These are phyloP conservation scores for Agroathelia rolfsii DNA, from an alignment of 1,284 basidiomycete species.

Conservation along the genomic window DNA sequence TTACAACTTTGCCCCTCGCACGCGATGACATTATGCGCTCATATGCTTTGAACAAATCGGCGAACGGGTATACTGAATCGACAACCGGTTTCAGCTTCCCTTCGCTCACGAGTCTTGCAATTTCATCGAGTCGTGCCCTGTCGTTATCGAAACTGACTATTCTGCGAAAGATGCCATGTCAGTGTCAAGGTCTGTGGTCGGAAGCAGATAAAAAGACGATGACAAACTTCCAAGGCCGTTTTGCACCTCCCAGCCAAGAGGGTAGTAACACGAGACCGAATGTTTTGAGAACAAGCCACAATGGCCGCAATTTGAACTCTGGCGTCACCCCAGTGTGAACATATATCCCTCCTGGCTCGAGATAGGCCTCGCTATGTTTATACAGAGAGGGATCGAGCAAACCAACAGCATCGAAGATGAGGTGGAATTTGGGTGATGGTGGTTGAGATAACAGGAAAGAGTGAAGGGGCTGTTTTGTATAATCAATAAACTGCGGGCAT, in stretches of 20 bases:
- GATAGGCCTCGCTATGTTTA: slow-evolving; percentile 29
- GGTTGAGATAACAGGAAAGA: slow-evolving; percentile 28
- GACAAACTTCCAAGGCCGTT: no score
- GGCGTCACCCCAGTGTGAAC: slow-evolving; percentile 33
- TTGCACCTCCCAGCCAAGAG: no score
- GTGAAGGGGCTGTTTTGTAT: slow-evolving; percentile 37
- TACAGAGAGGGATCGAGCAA: slow-evolving; percentile 27
- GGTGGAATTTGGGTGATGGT: slow-evolving; percentile 29
- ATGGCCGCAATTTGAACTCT: no score
- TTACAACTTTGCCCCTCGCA: slow-evolving; percentile 55
- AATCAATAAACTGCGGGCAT: slow-evolving; percentile 43
- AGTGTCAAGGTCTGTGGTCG: no score
- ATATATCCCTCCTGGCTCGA: slow-evolving; percentile 37
- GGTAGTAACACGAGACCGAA: no score
- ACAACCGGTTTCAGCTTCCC: slow-evolving; percentile 48
- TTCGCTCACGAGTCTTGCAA: no score
- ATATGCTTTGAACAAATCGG: slow-evolving; percentile 50
- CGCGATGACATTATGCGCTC: slow-evolving; percentile 43
- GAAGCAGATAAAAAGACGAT: no score
- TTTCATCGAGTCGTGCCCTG: no score
- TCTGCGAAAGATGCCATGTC: no score
- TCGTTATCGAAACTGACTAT: no score
- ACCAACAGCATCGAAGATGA: slow-evolving; percentile 34
- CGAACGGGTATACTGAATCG: slow-evolving; percentile 51
- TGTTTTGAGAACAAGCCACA: no score